Evolutionary conservation across 106 monocot species (phyloP), one percentile per base, ranked within the genome.

Genomic region (Allium cepa): DNA sequence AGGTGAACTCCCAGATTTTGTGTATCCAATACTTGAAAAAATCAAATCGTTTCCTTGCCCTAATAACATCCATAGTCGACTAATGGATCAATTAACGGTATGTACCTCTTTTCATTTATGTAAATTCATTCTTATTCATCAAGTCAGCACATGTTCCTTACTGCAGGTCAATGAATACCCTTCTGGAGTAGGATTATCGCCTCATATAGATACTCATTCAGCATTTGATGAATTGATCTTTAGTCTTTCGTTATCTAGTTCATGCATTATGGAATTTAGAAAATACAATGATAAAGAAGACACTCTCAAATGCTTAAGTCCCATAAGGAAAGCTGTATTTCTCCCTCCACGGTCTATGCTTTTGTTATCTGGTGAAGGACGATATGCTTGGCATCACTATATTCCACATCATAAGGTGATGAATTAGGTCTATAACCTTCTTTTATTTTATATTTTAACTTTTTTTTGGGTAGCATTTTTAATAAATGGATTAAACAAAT

Each of bases 381-480:
- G 92, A 46, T 99, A 99, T 82, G 92, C 92, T 69, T 99, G 97
- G 97, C 92, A 93, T 72, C 97, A 99, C 77, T 99, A 99, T 71
- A 99, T 99, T 65, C 97, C 92, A 18, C 97, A 99, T 81, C 97
- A 87, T 70, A 99, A 99, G 92, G 97, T 99, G 67, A 63, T 58
- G 3, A 36, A 36, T 36, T 36, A 5, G 3, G 36, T 36, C 36
- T 36, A 36, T 36, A 36, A 36, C 36, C 1, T 36, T 36, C 36
- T 36, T 36, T 36, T 36, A 36, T 36, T 36, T 22, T 36, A 36
- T 36, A 36, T 36, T 36, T 36, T 4, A 36, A 36, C 36, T 5
- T 36, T 36, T 36, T 36, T 0, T 36, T 5, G 1, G 4, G 36
- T 36, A 36, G 36, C 5, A 4, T 36, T 36, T 36, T 36, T 36